Conservation (phyloP, 2,329 filamentous ascomycete species). For the Talaromyces sp. region DNA sequence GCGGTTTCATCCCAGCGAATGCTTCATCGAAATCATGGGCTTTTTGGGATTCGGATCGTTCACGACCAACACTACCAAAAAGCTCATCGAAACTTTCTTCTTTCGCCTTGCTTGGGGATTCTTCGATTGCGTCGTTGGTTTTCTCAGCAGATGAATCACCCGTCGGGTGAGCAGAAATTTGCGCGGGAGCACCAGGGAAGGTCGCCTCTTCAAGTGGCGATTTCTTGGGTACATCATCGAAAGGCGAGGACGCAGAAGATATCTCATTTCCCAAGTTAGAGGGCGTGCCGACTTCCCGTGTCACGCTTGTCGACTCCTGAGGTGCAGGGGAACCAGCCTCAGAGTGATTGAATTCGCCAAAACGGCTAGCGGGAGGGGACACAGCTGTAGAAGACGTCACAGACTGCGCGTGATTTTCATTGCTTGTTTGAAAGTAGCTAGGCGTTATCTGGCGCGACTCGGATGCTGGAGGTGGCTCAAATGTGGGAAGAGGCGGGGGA, state of each 20-base stretch:
- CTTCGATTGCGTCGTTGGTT: conserved; percentile 12
- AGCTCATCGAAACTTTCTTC: conserved; percentile 43
- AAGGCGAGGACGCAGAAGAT: conserved; percentile 24
- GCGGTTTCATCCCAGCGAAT: conserved; percentile 41
- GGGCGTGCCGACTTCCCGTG: not conserved
- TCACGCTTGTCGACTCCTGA: not conserved
- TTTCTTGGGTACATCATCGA: conserved; percentile 25
- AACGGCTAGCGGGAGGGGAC: conserved; percentile 64
- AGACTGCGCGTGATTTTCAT: conserved; percentile 56
- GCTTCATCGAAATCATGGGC: conserved; percentile 44
- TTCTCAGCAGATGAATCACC: conserved; percentile 42
- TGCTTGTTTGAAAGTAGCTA: conserved; percentile 65
- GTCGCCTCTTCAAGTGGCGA: not conserved
- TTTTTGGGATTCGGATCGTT: conserved; percentile 42
- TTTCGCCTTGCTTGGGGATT: conserved; percentile 22
- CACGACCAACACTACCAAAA: conserved; percentile 39
- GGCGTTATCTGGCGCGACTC: conserved; percentile 42
- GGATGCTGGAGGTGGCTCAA: conserved; percentile 46
- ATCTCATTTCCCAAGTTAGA: conserved; percentile 1
- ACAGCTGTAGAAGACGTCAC: conserved; percentile 67
- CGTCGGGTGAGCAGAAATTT: conserved; percentile 31
- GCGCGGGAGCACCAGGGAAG: conserved; percentile 9
- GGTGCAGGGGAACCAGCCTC: conserved; percentile 38
- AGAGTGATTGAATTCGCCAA: conserved; percentile 42
- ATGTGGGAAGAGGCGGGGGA: conserved; percentile 45